Conservation (phyloP, 2,329 filamentous ascomycete genomes). For the Fusarium hostae region DNA sequence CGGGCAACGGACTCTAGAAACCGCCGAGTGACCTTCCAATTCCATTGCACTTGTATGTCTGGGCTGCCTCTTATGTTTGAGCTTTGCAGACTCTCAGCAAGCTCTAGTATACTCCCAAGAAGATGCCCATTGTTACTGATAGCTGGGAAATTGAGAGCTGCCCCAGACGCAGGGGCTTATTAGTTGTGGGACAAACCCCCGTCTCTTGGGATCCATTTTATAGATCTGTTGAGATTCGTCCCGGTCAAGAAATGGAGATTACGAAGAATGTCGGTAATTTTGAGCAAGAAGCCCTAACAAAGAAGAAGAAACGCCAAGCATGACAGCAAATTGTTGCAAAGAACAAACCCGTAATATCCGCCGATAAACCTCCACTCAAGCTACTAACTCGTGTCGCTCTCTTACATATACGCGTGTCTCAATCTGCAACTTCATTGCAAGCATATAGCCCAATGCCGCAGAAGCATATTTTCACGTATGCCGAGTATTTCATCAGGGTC, state of each 20-base stretch:
- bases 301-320: constrained; percentile 32
- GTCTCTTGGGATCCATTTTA: constrained; percentile 30
- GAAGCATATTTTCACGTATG: not conserved
- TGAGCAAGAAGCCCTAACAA: constrained; percentile 17
- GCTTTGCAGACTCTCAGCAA: not conserved
- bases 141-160: constrained; percentile 20
- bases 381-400: constrained; percentile 2
- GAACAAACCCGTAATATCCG: constrained; percentile 23
- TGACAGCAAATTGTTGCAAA: constrained; percentile 22
- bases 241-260: not conserved
- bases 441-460: not conserved
- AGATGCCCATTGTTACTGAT: not conserved
- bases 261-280: constrained; percentile 15
- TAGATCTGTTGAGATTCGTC: constrained; percentile 40
- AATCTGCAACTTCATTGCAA: not conserved
- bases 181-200: constrained; percentile 41
- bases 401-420: not conserved
- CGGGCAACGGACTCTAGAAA: not conserved
- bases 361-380: constrained; percentile 4
- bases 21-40: not conserved
- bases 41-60: not conserved
- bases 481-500: not conserved
- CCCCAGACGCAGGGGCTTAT: constrained; percentile 44
- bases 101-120: not conserved
- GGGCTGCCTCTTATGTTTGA: not conserved